Percentiles rank a stretch among this genome's conserved stretches.
phyloP scores from a whole-genome alignment of 495 filamentous ascomycete genomes.

The Parmelia sp. region DNA sequence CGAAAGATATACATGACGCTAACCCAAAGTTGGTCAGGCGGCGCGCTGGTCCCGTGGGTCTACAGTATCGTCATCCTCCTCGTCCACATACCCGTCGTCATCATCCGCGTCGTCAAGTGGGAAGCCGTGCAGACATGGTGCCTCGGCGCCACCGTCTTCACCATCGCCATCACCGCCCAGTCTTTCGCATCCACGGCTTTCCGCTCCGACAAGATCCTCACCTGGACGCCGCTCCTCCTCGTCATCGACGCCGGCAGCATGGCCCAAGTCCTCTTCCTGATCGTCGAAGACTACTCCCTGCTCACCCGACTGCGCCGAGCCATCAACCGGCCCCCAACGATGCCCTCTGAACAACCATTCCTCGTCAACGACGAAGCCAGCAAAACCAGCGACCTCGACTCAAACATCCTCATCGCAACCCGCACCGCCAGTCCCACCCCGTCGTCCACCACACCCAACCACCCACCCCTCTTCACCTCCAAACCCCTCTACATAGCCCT shows the following conservation, averaged over 20 bases:
- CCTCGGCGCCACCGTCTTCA: conserved; percentile 21
- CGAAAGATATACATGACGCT: neutral
- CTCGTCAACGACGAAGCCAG: neutral
- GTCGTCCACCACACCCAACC: neutral
- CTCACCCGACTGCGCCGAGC: neutral
- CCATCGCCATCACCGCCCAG: conserved; percentile 16
- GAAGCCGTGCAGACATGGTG: conserved; percentile 21
- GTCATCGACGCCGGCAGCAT: conserved; percentile 25
- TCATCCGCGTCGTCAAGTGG: conserved; percentile 26
- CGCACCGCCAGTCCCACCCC: neutral
- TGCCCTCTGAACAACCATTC: neutral
- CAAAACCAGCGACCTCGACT: neutral
- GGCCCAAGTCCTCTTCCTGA: conserved; percentile 20
- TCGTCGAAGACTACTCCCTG: conserved; percentile 17
- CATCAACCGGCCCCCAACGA: neutral
- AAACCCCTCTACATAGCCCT: conserved; percentile 7
- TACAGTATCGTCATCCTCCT: conserved; percentile 24
- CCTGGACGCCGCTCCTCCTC: conserved; percentile 21
- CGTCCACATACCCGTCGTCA: conserved; percentile 21
- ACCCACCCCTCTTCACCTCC: conserved; percentile 2
- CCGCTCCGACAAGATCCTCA: conserved; percentile 16
- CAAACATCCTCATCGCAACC: neutral
- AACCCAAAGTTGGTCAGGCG: neutral
- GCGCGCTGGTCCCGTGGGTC: conserved; percentile 22
- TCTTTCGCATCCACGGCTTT: conserved; percentile 22